Evolutionary conservation across 805 yeast genomes (phyloP).

Genomic region (Danielia reshetovae): DNA sequence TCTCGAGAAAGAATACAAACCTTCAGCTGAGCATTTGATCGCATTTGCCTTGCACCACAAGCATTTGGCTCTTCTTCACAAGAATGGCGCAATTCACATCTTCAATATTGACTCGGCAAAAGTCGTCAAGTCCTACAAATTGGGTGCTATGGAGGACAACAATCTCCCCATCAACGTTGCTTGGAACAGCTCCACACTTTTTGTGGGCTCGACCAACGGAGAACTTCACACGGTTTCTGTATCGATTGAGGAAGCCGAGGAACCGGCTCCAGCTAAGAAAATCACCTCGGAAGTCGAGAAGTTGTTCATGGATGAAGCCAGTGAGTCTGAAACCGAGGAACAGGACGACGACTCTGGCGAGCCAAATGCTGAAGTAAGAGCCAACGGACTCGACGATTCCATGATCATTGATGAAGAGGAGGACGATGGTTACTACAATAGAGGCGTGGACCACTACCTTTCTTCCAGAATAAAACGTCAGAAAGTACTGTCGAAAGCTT

Average conservation of each 20-base stretch:
- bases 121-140: conserved; percentile 20
- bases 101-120: conserved; percentile 46
- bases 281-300: conserved; percentile 10
- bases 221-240: conserved; percentile 26
- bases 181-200: conserved; percentile 26
- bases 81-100: conserved; percentile 48
- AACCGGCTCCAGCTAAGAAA: background rate
- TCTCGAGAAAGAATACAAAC: conserved; percentile 1
- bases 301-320: conserved; percentile 16
- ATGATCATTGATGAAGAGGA: conserved; percentile 31
- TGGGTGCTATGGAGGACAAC: conserved; percentile 23
- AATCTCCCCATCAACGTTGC: conserved; percentile 24
- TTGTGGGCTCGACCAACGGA: conserved; percentile 44
- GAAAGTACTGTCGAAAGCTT: conserved; percentile 3
- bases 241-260: conserved; percentile 7
- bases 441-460: conserved; percentile 13
- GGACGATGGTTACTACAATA: conserved; percentile 13
- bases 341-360: conserved; percentile 24
- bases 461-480: conserved; percentile 7
- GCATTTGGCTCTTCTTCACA: conserved; percentile 54
- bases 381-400: conserved; percentile 29
- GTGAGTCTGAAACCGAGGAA: conserved; percentile 12
- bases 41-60: conserved; percentile 57
- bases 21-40: conserved; percentile 16
- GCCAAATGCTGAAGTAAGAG: conserved; percentile 18